Evolutionary conservation across 164 flowering plant species (phyloP), one percentile per base, ranked within the genome.

Genomic region (Chloranthus sessilifolius): DNA sequence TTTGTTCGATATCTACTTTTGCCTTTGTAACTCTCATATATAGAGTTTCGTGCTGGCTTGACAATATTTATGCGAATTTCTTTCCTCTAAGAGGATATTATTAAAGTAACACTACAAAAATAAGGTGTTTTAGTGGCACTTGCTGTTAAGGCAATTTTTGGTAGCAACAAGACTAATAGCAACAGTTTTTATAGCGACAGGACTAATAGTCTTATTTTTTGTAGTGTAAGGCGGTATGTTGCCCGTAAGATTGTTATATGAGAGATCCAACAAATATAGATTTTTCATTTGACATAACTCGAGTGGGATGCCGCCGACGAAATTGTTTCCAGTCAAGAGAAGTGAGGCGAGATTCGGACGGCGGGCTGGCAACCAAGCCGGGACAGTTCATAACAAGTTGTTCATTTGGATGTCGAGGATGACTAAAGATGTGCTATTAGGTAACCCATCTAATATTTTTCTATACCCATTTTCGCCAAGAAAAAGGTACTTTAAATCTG

Each of bases 201-300:
- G n/a, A n/a, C n/a, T n/a, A n/a, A n/a, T n/a, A n/a, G n/a, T n/a
- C n/a, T n/a, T n/a, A n/a, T n/a, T n/a, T n/a, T n/a, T n/a, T n/a
- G n/a, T n/a, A n/a, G n/a, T n/a, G 27, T 47, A 53, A 28, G 26
- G 4, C 9, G 54, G 54, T 3, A 37, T 37, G 28, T 34, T n/a
- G 2, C 54, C 54, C 4, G 33, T 14, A 4, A 53, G 47, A 5
- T 41, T 20, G 47, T 53, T 53, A n/a, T 53, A 4, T 0, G 56
- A 53, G 27, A 53, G 25, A 26, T 53, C 56, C 14, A 53, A 29
- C n/a, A 28, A 29, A 14, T 43, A 36, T 12, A 53, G 11, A 2
- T 41, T 53, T 28, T 28, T 37, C 47, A 53, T 53, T 30, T 41
- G 56, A 22, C 56, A 53, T 36, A 53, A 22, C 16, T 29, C 2